Base-by-base conservation (phyloP, 2,329 filamentous ascomycete species). In the Aschersonia sp. region DNA sequence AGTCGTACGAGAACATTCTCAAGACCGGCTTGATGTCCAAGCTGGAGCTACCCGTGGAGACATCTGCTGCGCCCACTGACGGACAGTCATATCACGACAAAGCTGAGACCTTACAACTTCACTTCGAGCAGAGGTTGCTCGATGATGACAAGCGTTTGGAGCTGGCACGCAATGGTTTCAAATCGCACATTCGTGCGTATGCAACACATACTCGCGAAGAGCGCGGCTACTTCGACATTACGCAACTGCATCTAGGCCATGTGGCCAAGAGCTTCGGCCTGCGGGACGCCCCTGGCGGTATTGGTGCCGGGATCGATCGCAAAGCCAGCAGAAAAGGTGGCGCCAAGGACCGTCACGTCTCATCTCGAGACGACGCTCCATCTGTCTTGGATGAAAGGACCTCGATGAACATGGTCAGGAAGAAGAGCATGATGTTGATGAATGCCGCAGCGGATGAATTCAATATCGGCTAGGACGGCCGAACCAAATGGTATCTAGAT, bases 141-240 rank as follows among this genome's bases (percentile, higher is more conserved):
- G 64, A 79, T 38, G 77, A 83, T 48, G 69, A 77, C 0, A 79
- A 79, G 48, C 77, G 85, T 40, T 77, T 94, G 4, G 88, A 94
- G 57, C 76, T 89, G 57, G 91, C 85, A 0, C 78, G 88, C 28
- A 80, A 86, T 55, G 92, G 84, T 0, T 98, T 86, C 69, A 88
- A 94, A 60, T 92, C 86, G 46, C 89, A 97, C 59, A 83, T 98
- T 48, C 77, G 92, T 48, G 92, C 92, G 1, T 98, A 98, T 62
- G 89, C 92, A 2, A 98, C 92, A 0, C 92, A 98, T 64, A 78
- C 91, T 31, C 82, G 85, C 31, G 82, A 83, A 43, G 92, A 98
- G 68, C 77, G 92, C 47, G 71, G 72, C 47, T 89, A 85, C 61
- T 98, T 98, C 63, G 86, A 97, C 63, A 94, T 96, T 65, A 89